Evolutionary conservation across 2,329 filamentous ascomycete genomes (phyloP), one percentile per base, ranked within the genome.

Genomic region (Fusarium circinatum): DNA sequence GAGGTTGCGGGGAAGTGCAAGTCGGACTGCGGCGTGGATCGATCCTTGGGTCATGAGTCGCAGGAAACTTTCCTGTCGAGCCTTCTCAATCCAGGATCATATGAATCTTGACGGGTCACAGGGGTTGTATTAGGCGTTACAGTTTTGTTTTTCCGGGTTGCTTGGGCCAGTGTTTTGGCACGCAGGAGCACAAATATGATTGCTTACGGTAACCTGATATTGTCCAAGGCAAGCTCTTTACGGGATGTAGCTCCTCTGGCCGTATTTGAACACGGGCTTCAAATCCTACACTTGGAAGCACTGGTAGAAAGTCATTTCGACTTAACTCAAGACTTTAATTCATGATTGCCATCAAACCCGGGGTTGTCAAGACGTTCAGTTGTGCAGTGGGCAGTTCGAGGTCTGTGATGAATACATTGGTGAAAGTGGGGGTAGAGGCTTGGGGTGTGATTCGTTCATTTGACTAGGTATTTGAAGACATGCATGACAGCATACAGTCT

Each of bases 101-200:
- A 70, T 41, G 58, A 47, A 64, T 60, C 34, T 73, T 56, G 30
- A 73, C 62, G 70, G 70, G 57, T 66, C 60, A 58, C 57, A 68
- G 52, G 66, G 63, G 47, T 55, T 63, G 65, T 63, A 65, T 58
- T 61, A 38, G 77, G 77, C 77, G 77, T 78, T 78, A 64, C 38
- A 58, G 64, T 76, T 69, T 67, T 70, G 65, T 69, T 78, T 71
- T 68, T 68, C 36, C 44, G 64, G 65, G 51, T 71, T 75, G 49
- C 51, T 75, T 76, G 69, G 58, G 66, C 63, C 73, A 73, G 45
- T 49, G 61, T 49, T 69, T 70, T 70, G 70, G 65, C 74, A 68
- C 45, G 63, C 68, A 60, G 60, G 62, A 68, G 45, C 45, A 70
- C 59, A 51, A 62, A 59, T 54, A 63, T 44, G 57, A 61, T 55